Evolutionary conservation across 2,329 filamentous ascomycete species (phyloP), one percentile per base, ranked within the genome.

Genomic region (Fusarium goolgardi): DNA sequence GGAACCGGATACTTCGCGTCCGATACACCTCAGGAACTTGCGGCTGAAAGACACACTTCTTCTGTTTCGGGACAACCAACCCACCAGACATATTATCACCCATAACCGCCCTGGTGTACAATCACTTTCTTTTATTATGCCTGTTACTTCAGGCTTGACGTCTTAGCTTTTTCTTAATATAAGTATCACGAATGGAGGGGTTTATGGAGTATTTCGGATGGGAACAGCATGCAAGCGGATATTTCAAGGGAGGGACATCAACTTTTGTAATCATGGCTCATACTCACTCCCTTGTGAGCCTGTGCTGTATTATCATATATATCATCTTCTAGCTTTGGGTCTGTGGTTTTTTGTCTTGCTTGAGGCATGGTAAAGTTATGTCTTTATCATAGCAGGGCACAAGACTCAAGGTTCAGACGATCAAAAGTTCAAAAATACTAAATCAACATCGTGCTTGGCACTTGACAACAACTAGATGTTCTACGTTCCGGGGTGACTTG

Each of bases 1-100:
- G 61, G 63, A 23, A 50, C 70, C 52, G 55, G 52, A 20, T 68
- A 70, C 29, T 65, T 72, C 12, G 49, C 70, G 20, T 52, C 70
- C 11, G 63, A 45, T 10, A 56, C 59, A n/a, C 71, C 71, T 21
- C 72, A 74, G n/a, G 72, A 74, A 39, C 61, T 74, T 34, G 60
- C 69, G 29, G 68, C 67, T 20, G 67, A 73, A 27, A 65, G 69
- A 54, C 63, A 52, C 20, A 57, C 34, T 32, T 51, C 67, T 7
- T 49, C 55, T 43, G 40, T 50, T 10, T 47, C 59, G 11, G 65
- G 67, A 7, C 47, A 64, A 13, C 52, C 65, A 29, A 34, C 52
- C 27, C 72, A 74, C 31, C 56, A 74, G 32, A 74, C 72, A 23
- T 74, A 74, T 37, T 74, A 74, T 37, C 72, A 74, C 39, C 72